These are phyloP conservation scores for Lippia alba DNA, from an alignment of 305 asterid genomes.

Conservation along the genomic window DNA sequence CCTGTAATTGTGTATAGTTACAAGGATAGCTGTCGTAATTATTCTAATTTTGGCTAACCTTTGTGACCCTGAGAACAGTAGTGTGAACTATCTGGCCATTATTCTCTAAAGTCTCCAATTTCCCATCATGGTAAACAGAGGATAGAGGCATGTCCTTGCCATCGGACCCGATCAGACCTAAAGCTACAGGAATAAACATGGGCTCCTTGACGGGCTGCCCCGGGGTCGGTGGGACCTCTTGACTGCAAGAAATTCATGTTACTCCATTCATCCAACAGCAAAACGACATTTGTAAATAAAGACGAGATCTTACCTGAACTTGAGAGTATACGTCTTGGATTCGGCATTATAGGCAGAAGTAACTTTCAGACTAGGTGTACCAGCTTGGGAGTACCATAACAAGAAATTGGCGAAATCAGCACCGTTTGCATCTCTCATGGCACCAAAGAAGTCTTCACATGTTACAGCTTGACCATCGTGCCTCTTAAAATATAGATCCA, in stretches of 20 bases:
- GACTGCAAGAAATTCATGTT: slow-evolving; percentile 43
- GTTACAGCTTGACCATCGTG: slow-evolving; percentile 80
- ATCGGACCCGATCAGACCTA: slow-evolving; percentile 60
- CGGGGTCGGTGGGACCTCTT: slow-evolving; percentile 71
- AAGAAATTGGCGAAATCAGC: slow-evolving; percentile 64
- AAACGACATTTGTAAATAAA: slow-evolving; percentile 1
- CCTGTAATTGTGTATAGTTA: background rate
- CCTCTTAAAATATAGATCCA: slow-evolving; percentile 66
- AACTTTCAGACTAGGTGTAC: slow-evolving; percentile 67
- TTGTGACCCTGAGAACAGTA: slow-evolving; percentile 60
- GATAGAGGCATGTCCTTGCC: slow-evolving; percentile 69
- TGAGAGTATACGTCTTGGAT: slow-evolving; percentile 52
- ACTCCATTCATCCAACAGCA: slow-evolving; percentile 6
- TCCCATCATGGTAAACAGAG: slow-evolving; percentile 52
- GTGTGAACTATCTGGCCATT: slow-evolving; percentile 44
- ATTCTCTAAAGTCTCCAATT: slow-evolving; percentile 43
- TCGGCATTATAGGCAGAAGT: slow-evolving; percentile 51
- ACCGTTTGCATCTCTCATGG: slow-evolving; percentile 75
- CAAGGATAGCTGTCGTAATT: no score
- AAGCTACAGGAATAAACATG: slow-evolving; percentile 67
- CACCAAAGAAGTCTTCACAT: slow-evolving; percentile 69
- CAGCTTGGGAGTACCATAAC: slow-evolving; percentile 78
- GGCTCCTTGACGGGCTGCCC: slow-evolving; percentile 69
- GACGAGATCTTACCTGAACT: slow-evolving; percentile 50
- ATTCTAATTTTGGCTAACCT: slow-evolving; percentile 43